Evolutionary conservation across 805 yeast genomes (phyloP).

Genomic region (Schwanniomyces occidentalis): DNA sequence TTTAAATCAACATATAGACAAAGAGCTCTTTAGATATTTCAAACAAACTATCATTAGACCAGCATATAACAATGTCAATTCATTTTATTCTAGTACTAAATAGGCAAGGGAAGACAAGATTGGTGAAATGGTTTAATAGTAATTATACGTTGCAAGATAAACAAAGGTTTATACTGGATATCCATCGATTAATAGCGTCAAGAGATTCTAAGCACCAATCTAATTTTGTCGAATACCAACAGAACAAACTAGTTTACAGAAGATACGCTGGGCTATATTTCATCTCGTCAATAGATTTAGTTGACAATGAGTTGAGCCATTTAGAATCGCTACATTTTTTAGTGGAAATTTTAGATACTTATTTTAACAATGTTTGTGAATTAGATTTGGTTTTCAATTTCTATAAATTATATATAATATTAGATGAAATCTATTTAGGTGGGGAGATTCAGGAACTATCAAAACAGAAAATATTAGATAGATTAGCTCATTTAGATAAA

Average conservation of each 20-base stretch:
- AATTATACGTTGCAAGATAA: constrained; percentile 30
- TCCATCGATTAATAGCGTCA: constrained; percentile 76
- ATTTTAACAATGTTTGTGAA: constrained; percentile 90
- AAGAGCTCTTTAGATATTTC: too few relatives aligned
- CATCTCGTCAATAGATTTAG: constrained; percentile 75
- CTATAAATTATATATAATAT: constrained; percentile 73
- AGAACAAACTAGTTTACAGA: constrained; percentile 72
- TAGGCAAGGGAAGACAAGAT: constrained; percentile 89
- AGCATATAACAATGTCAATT: constrained; percentile 70
- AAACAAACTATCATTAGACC: too few relatives aligned
- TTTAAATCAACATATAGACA: too few relatives aligned
- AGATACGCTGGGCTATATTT: constrained; percentile 92
- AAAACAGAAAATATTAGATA: constrained; percentile 60
- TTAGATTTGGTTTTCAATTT: constrained; percentile 91
- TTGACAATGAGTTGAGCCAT: constrained; percentile 80
- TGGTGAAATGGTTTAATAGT: constrained; percentile 71
- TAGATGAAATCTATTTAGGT: constrained; percentile 86
- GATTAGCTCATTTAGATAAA: constrained; percentile 65
- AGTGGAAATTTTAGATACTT: constrained; percentile 84
- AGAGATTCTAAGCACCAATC: constrained; percentile 84
- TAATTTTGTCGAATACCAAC: constrained; percentile 67
- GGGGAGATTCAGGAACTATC: constrained; percentile 91
- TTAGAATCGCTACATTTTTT: constrained; percentile 83
- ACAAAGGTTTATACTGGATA: constrained; percentile 50
- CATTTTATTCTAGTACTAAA: constrained; percentile 82